Percentiles rank a stretch among this genome's conserved stretches.
phyloP scores from a whole-genome alignment of 164 flowering plant genomes.

The Macadamia integrifolia region DNA sequence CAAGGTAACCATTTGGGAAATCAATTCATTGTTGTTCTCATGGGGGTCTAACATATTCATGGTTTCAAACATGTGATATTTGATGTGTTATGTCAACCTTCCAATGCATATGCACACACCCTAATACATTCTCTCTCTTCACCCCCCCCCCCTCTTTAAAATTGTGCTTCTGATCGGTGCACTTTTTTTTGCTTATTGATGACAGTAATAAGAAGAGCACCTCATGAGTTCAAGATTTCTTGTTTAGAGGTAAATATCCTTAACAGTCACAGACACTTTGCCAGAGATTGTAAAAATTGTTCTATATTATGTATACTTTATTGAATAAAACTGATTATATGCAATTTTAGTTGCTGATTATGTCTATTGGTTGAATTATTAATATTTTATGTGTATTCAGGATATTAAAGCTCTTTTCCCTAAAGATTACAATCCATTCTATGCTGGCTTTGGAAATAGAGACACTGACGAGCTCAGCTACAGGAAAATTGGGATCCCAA shows the following conservation, averaged over 20 bases:
- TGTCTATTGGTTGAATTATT: not conserved
- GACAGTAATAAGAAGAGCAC: constrained; percentile 76
- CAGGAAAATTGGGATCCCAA: constrained; percentile 87
- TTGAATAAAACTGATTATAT: not conserved
- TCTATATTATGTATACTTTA: no score
- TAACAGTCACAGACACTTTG: not conserved
- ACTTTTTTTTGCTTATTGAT: constrained; percentile 4
- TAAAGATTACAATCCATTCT: constrained; percentile 93
- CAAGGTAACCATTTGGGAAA: no score
- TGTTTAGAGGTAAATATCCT: constrained; percentile 51
- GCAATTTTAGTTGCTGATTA: not conserved
- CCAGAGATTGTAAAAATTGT: not conserved
- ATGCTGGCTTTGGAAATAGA: constrained; percentile 98
- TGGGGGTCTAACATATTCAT: no score
- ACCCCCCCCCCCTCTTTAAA: no score
- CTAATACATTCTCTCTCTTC: no score
- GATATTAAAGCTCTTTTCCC: constrained; percentile 82
- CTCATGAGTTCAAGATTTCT: constrained; percentile 82
- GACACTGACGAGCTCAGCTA: constrained; percentile 95
- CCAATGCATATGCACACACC: no score
- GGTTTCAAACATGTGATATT: no score
- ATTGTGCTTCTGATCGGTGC: not conserved
- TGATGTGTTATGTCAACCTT: no score
- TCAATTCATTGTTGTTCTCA: no score
- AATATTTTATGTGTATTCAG: constrained; percentile 20